Evolutionary conservation across 805 yeast genomes (phyloP).

Genomic region (Pichia ethanolica): DNA sequence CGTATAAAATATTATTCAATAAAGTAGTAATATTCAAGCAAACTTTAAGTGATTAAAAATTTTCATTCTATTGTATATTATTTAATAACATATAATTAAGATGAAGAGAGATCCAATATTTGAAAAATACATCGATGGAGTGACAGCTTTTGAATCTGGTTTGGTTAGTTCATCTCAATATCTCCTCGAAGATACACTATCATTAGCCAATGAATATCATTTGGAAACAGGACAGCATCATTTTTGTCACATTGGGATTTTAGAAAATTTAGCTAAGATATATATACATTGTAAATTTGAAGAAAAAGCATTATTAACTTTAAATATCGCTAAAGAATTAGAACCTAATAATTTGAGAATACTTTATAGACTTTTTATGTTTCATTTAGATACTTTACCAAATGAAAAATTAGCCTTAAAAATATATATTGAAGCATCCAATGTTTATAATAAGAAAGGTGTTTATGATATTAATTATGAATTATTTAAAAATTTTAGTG

Average conservation of each 20-base stretch:
- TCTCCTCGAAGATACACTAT: not conserved
- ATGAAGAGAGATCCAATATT: not conserved
- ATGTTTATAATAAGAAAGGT: not conserved
- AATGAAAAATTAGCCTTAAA: constrained; percentile 10
- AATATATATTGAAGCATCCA: not conserved
- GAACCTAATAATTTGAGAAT: constrained; percentile 7
- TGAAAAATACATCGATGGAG: not conserved
- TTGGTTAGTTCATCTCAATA: not conserved
- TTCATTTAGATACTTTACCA: not conserved
- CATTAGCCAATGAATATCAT: not conserved
- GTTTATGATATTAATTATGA: not conserved
- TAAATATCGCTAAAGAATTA: constrained; percentile 1
- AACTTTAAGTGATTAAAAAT: too few relatives aligned
- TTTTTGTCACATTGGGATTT: not conserved
- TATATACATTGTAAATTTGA: not conserved
- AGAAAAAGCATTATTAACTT: not conserved
- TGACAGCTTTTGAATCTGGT: constrained; percentile 1
- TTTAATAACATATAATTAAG: too few relatives aligned
- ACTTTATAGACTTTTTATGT: constrained; percentile 2
- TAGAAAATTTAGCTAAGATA: constrained; percentile 3
- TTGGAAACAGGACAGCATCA: not conserved
- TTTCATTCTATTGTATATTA: too few relatives aligned
- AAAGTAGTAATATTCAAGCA: too few relatives aligned
- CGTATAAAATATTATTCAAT: too few relatives aligned
- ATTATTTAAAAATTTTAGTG: not conserved